phyloP scores from a whole-genome alignment of 345 rosid species.

The Cardamine chenopodiifolia region DNA sequence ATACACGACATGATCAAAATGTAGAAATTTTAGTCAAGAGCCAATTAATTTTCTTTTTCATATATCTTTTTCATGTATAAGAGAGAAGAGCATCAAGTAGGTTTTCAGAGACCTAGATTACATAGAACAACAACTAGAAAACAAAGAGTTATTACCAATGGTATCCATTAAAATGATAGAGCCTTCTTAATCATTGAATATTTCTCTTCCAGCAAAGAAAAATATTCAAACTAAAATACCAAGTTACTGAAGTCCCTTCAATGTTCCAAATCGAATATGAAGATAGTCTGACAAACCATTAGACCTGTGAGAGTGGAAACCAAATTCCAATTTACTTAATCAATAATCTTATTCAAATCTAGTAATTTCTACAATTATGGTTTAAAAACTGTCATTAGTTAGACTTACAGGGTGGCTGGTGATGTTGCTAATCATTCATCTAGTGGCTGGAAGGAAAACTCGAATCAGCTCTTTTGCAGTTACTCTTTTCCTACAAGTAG shows the following conservation, averaged over 20 bases:
- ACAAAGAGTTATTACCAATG: slow-evolving; percentile 32
- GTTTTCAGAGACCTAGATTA: slow-evolving; percentile 37
- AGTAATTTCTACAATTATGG: not conserved
- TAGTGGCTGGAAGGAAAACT: slow-evolving; percentile 88
- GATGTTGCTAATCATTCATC: slow-evolving; percentile 40
- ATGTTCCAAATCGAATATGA: slow-evolving; percentile 22
- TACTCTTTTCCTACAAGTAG: slow-evolving; percentile 89
- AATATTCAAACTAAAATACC: slow-evolving; percentile 23
- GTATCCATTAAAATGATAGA: slow-evolving; percentile 26
- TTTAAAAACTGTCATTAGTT: not conserved
- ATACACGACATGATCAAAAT: slow-evolving; percentile 12
- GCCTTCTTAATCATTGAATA: slow-evolving; percentile 22
- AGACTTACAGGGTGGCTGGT: slow-evolving; percentile 39
- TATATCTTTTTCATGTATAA: slow-evolving; percentile 26
- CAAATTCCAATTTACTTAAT: not conserved
- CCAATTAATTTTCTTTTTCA: not conserved
- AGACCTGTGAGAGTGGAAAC: slow-evolving; percentile 29
- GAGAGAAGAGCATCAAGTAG: slow-evolving; percentile 11
- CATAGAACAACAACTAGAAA: slow-evolving; percentile 33
- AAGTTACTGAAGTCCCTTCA: slow-evolving; percentile 29
- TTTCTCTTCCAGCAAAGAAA: slow-evolving; percentile 26
- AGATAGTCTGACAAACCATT: slow-evolving; percentile 20
- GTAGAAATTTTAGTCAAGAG: not conserved
- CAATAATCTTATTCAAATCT: not conserved
- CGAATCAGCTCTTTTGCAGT: slow-evolving; percentile 72